Evolutionary conservation across 257 asterid genomes (phyloP).

Genomic region (Agastache rugosa): DNA sequence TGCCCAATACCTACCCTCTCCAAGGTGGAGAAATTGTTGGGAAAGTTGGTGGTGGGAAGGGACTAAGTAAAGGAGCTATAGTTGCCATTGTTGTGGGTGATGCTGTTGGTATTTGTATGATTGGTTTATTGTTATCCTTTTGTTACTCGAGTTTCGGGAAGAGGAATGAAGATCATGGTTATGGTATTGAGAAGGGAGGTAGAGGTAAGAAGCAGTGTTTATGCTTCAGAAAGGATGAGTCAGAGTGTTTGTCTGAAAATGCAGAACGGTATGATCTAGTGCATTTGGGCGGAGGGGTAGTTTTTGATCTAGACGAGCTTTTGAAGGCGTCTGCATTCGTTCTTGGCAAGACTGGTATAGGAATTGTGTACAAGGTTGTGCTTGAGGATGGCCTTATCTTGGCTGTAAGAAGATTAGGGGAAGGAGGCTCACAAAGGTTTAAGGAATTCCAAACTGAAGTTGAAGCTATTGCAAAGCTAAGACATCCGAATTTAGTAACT

Average conservation of each 20-base stretch:
- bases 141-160: slow-evolving; percentile 68
- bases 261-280: slow-evolving; percentile 75
- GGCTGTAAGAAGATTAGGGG: slow-evolving; percentile 92
- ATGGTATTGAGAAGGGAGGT: slow-evolving; percentile 58
- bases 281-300: slow-evolving; percentile 61
- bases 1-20: slow-evolving; percentile 60
- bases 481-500: slow-evolving; percentile 70
- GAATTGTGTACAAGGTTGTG: slow-evolving; percentile 89
- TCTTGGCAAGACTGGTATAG: slow-evolving; percentile 87
- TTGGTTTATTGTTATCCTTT: slow-evolving; percentile 76
- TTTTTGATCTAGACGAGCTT: slow-evolving; percentile 85
- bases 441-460: slow-evolving; percentile 86
- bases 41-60: slow-evolving; percentile 35
- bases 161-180: slow-evolving; percentile 43
- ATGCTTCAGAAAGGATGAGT: slow-evolving; percentile 79
- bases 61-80: slow-evolving; percentile 61
- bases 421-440: slow-evolving; percentile 85
- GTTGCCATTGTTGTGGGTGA: slow-evolving; percentile 75
- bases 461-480: slow-evolving; percentile 81
- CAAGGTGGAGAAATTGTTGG: slow-evolving; percentile 41
- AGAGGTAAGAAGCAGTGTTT: slow-evolving; percentile 57
- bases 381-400: slow-evolving; percentile 78
- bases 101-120: slow-evolving; percentile 71
- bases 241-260: slow-evolving; percentile 71
- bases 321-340: slow-evolving; percentile 96